Evolutionary conservation across 2,329 filamentous ascomycete species (phyloP).

Genomic region (Pseudogymnoascus sp.): DNA sequence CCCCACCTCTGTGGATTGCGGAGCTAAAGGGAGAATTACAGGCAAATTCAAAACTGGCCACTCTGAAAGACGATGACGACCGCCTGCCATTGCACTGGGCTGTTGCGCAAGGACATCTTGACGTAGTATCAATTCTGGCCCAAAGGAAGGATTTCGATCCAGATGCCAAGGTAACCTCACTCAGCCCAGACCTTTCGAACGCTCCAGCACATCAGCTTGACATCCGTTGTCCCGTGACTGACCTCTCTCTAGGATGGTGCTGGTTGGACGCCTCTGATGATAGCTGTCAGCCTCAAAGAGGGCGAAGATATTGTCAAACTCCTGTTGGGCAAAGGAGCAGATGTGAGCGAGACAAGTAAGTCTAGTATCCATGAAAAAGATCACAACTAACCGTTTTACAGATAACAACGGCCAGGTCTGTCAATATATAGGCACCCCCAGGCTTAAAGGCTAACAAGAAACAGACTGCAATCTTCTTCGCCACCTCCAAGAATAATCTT

Average conservation of each 20-base stretch:
- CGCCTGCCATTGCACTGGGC: conserved; percentile 94
- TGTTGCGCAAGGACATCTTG: conserved; percentile 69
- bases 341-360: conserved; percentile 66
- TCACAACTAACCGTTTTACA: conserved; percentile 24
- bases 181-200: background rate
- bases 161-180: conserved; percentile 61
- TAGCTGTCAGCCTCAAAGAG: conserved; percentile 68
- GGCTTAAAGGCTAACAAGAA: conserved; percentile 8
- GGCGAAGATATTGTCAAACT: conserved; percentile 62
- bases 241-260: conserved; percentile 54
- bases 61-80: conserved; percentile 72
- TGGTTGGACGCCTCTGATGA: conserved; percentile 82
- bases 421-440: background rate
- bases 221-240: background rate
- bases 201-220: background rate
- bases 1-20: background rate
- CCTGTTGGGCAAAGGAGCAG: conserved; percentile 62
- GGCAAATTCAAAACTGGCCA: conserved; percentile 74
- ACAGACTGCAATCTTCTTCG: conserved; percentile 84
- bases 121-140: conserved; percentile 67
- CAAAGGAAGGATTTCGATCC: conserved; percentile 71
- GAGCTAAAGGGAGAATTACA: conserved; percentile 30
- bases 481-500: conserved; percentile 82
- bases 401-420: conserved; percentile 59
- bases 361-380: background rate